Percentiles rank a stretch among this genome's conserved stretches.
Evolutionary conservation across 2,329 filamentous ascomycete species (phyloP).

Genomic region (Hirsutella minnesotensis): DNA sequence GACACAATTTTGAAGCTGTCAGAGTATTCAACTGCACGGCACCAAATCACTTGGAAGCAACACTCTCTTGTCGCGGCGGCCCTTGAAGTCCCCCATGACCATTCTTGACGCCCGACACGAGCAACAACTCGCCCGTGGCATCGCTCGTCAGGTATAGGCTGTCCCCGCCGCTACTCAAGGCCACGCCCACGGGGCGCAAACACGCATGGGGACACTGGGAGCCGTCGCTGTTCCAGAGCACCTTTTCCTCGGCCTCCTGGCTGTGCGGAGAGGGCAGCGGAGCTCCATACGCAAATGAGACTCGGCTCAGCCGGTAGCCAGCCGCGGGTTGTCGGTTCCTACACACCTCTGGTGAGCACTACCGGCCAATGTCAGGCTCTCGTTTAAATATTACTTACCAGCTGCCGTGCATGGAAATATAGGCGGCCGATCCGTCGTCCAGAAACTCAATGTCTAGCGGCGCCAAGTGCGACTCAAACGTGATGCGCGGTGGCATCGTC

Average conservation of each 20-base stretch:
- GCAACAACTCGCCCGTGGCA: conserved; percentile 42
- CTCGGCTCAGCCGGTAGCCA: conserved; percentile 26
- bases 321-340: conserved; percentile 20
- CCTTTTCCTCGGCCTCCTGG: conserved; percentile 28
- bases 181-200: conserved; percentile 40
- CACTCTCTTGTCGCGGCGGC: background rate
- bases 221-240: conserved; percentile 37
- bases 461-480: conserved; percentile 40
- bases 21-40: too few species aligned
- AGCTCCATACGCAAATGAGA: conserved; percentile 23
- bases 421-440: conserved; percentile 38
- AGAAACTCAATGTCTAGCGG: conserved; percentile 55
- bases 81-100: background rate
- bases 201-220: conserved; percentile 33
- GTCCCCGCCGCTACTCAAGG: conserved; percentile 20
- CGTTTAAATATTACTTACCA: conserved; percentile 24
- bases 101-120: conserved; percentile 17
- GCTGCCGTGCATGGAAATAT: conserved; percentile 51
- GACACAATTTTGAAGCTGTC: too few species aligned
- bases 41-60: too few species aligned
- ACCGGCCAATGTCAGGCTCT: background rate
- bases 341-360: background rate
- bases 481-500: conserved; percentile 11
- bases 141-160: conserved; percentile 43
- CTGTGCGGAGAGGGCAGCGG: conserved; percentile 21